Percentiles rank a stretch among this genome's conserved stretches.
phyloP scores from a whole-genome alignment of 768 basidiomycete species.

The Cytidiella melzeri region DNA sequence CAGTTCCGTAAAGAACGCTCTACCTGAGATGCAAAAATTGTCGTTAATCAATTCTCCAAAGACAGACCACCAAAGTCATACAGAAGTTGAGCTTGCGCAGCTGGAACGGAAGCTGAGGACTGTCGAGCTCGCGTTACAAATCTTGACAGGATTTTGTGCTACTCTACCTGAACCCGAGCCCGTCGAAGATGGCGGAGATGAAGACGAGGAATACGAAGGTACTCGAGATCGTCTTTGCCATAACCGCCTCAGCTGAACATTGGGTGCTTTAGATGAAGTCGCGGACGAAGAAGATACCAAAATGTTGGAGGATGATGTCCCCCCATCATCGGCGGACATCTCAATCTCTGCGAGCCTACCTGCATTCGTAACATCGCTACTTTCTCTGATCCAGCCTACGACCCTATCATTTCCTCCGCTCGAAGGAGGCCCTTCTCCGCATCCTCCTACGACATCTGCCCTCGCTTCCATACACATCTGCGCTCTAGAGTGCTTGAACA shows the following conservation, averaged over 20 bases:
- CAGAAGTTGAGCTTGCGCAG: slow-evolving; percentile 64
- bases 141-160: slow-evolving; percentile 84
- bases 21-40: slow-evolving; percentile 48
- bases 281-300: slow-evolving; percentile 28
- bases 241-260: not conserved
- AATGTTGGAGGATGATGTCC: slow-evolving; percentile 21
- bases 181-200: slow-evolving; percentile 28
- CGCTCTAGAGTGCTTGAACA: slow-evolving; percentile 87
- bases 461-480: slow-evolving; percentile 79
- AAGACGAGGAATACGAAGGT: slow-evolving; percentile 34
- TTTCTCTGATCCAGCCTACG: slow-evolving; percentile 69
- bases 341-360: slow-evolving; percentile 21
- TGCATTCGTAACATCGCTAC: slow-evolving; percentile 59
- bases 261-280: slow-evolving; percentile 29
- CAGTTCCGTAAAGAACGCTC: slow-evolving; percentile 33
- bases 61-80: slow-evolving; percentile 67
- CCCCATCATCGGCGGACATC: slow-evolving; percentile 2
- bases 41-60: slow-evolving; percentile 62
- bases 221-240: slow-evolving; percentile 22
- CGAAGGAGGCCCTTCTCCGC: slow-evolving; percentile 52
- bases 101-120: slow-evolving; percentile 70
- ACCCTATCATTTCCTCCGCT: slow-evolving; percentile 77
- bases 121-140: slow-evolving; percentile 79
- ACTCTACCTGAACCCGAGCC: slow-evolving; percentile 74
- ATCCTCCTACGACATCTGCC: slow-evolving; percentile 85